Evolutionary conservation across 306 rosid genomes (phyloP).

Genomic region (Luffa aegyptiaca): DNA sequence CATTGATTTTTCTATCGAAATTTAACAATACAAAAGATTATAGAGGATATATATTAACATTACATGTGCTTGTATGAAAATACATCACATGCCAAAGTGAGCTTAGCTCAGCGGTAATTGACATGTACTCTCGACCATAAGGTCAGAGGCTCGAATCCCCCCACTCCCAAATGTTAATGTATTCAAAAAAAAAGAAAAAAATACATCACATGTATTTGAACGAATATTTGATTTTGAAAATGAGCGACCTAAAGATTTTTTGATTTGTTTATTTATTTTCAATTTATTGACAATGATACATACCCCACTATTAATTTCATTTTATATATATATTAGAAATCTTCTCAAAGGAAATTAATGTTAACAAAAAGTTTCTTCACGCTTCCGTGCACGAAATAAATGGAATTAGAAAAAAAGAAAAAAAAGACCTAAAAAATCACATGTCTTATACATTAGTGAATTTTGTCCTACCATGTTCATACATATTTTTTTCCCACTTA

Average conservation of each 20-base stretch:
- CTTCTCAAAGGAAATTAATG: not conserved
- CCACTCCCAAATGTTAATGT: no score
- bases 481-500: no score
- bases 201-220: not conserved
- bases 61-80: not conserved
- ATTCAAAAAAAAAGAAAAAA: no score
- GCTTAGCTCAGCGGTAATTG: no score
- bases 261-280: not conserved
- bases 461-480: not conserved
- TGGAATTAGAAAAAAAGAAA: not conserved
- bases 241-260: not conserved
- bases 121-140: no score
- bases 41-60: no score
- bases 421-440: not conserved
- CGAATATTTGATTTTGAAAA: not conserved
- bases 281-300: not conserved
- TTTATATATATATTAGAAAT: not conserved
- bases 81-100: not conserved
- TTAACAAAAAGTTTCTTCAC: not conserved
- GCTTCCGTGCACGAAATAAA: not conserved
- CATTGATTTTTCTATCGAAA: not conserved
- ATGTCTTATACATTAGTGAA: not conserved
- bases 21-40: not conserved
- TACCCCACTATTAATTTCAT: not conserved
- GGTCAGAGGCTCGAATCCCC: no score